A percentile compares a stretch with the other conserved stretches of the same genome.
Evolutionary conservation across 2,329 filamentous ascomycete species (phyloP).

Genomic region (Cladophialophora yegresii): DNA sequence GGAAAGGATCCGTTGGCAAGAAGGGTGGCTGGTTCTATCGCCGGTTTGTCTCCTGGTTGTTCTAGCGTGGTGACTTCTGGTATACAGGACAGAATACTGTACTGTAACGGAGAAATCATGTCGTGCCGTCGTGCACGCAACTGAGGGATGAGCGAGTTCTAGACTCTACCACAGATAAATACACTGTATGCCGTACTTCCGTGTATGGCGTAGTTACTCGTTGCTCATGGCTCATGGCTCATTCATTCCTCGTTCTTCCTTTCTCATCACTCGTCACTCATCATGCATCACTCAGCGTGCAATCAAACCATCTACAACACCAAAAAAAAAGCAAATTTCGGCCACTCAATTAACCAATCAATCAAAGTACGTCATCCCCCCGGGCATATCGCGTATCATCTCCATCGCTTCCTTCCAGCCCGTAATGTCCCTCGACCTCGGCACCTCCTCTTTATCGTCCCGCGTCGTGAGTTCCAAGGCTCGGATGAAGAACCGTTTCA

Average conservation of each 20-base stretch:
- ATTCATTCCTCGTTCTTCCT: too few relatives aligned
- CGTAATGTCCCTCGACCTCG: not conserved
- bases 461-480: not conserved
- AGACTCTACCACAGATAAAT: too few relatives aligned
- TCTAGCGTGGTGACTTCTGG: slow-evolving; percentile 47
- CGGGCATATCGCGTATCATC: not conserved
- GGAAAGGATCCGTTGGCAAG: slow-evolving; percentile 32
- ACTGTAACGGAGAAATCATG: not conserved
- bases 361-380: not conserved
- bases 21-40: slow-evolving; percentile 57
- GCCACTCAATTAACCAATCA: not conserved
- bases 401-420: not conserved
- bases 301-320: not conserved
- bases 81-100: not conserved
- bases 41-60: slow-evolving; percentile 62
- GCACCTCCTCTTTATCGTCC: not conserved
- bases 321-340: not conserved
- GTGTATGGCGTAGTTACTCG: too few relatives aligned
- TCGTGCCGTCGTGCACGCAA: not conserved
- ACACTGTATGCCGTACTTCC: too few relatives aligned
- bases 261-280: too few relatives aligned
- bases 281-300: too few relatives aligned
- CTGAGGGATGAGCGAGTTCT: not conserved
- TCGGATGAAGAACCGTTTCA: not conserved
- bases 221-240: too few relatives aligned